phyloP scores from a whole-genome alignment of 495 filamentous ascomycete genomes.

The Terfezia claveryi region DNA sequence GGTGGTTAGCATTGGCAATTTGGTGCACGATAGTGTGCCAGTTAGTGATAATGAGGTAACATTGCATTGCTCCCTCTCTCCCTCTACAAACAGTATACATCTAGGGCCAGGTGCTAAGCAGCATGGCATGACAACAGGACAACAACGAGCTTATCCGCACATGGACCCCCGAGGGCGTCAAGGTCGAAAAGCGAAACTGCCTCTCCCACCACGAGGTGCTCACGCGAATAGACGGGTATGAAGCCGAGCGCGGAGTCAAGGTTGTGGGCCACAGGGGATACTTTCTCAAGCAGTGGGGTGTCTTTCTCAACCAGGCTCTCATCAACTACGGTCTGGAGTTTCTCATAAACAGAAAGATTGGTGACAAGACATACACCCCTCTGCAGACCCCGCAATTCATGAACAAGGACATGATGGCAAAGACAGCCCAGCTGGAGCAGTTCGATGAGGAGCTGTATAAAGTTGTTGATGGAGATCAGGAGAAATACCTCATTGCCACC shows the following conservation, averaged over 20 bases:
- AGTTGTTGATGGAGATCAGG: constrained; percentile 67
- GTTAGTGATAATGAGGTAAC: constrained; percentile 63
- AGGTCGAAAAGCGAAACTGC: constrained; percentile 40
- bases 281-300: constrained; percentile 68
- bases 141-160: constrained; percentile 53
- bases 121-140: constrained; percentile 28
- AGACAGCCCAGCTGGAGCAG: constrained; percentile 89
- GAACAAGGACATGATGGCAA: constrained; percentile 92
- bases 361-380: constrained; percentile 50
- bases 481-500: constrained; percentile 96
- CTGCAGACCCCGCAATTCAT: constrained; percentile 92
- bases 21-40: constrained; percentile 85
- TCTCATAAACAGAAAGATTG: constrained; percentile 27
- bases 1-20: constrained; percentile 71
- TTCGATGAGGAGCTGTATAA: constrained; percentile 98
- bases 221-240: constrained; percentile 68
- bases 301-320: constrained; percentile 81
- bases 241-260: constrained; percentile 82
- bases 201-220: constrained; percentile 93
- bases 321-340: constrained; percentile 90
- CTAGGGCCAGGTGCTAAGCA: not conserved
- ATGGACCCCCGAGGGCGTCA: constrained; percentile 57
- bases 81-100: not conserved
- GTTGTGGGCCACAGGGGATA: constrained; percentile 91
- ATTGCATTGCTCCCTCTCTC: not conserved